Evolutionary conservation across 192 early-diverging fungal genomes (phyloP).

Genomic region (Hyaloraphidium curvatum): DNA sequence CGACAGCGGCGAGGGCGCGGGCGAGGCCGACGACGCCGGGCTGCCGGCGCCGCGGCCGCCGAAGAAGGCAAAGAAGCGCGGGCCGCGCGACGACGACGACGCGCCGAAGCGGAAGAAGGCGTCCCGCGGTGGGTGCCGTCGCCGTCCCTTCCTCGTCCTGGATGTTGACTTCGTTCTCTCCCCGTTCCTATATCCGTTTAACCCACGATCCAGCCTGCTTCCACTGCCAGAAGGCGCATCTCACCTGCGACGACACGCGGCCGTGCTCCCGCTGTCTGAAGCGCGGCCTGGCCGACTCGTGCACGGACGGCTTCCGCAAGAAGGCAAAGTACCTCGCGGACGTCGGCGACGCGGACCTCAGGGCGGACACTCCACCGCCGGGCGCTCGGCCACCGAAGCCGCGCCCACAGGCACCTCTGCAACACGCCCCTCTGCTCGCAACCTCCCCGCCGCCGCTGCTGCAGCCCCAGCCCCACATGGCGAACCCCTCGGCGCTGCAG

Average conservation of each 20-base stretch:
- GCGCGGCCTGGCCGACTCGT: constrained; percentile 47
- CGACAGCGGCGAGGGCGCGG: too few relatives aligned
- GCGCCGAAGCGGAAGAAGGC: too few relatives aligned
- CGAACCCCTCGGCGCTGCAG: neutral
- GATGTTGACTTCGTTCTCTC: too few relatives aligned
- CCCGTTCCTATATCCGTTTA: too few relatives aligned
- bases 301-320: constrained; percentile 69
- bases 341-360: constrained; percentile 16
- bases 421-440: constrained; percentile 1
- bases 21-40: too few relatives aligned
- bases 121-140: too few relatives aligned
- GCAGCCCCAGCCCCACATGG: constrained; percentile 1
- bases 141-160: too few relatives aligned
- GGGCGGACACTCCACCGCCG: constrained; percentile 9
- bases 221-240: constrained; percentile 55
- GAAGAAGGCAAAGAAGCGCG: too few relatives aligned
- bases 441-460: neutral
- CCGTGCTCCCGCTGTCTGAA: constrained; percentile 80
- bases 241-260: constrained; percentile 55
- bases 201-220: too few relatives aligned
- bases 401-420: neutral
- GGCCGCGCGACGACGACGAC: too few relatives aligned
- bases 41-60: too few relatives aligned
- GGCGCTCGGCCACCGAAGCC: neutral
- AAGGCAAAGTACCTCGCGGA: constrained; percentile 83